phyloP scores from a whole-genome alignment of 257 asterid genomes.

The Thymus quinquecostatus region DNA sequence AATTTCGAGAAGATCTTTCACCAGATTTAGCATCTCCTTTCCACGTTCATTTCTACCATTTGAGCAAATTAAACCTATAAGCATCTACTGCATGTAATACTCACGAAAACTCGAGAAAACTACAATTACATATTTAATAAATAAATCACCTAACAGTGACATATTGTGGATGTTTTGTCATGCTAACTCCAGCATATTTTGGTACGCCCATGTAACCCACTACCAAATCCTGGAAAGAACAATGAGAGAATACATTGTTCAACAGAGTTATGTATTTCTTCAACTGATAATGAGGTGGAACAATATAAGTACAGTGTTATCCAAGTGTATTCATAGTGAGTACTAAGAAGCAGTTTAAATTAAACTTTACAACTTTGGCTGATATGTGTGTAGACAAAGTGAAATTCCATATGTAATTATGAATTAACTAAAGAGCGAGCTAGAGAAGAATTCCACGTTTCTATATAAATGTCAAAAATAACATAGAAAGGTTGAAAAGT shows the following conservation, averaged over 20 bases:
- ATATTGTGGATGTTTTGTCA: constrained; percentile 95
- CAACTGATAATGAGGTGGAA: not conserved
- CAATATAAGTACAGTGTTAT: not conserved
- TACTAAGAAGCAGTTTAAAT: not conserved
- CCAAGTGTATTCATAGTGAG: not conserved
- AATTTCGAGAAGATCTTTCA: constrained; percentile 85
- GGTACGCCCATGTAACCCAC: constrained; percentile 99
- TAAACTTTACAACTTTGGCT: not conserved
- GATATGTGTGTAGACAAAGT: constrained; percentile 1
- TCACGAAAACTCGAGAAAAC: not conserved
- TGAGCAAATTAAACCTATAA: constrained; percentile 27
- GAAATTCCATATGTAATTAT: not conserved
- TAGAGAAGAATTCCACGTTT: not conserved
- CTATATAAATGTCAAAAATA: not conserved
- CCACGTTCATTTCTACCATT: constrained; percentile 92
- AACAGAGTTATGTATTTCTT: not conserved
- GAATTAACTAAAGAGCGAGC: not conserved
- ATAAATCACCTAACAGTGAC: constrained; percentile 81
- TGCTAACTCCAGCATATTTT: constrained; percentile 80
- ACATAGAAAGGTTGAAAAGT: not conserved
- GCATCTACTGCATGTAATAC: constrained; percentile 11
- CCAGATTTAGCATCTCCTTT: constrained; percentile 86
- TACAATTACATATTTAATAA: constrained; percentile 22
- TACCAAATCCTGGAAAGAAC: constrained; percentile 82
- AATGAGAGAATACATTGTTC: constrained; percentile 23